Evolutionary conservation across 2,329 filamentous ascomycete genomes (phyloP).

Genomic region (Trichophyton mentagrophytes): DNA sequence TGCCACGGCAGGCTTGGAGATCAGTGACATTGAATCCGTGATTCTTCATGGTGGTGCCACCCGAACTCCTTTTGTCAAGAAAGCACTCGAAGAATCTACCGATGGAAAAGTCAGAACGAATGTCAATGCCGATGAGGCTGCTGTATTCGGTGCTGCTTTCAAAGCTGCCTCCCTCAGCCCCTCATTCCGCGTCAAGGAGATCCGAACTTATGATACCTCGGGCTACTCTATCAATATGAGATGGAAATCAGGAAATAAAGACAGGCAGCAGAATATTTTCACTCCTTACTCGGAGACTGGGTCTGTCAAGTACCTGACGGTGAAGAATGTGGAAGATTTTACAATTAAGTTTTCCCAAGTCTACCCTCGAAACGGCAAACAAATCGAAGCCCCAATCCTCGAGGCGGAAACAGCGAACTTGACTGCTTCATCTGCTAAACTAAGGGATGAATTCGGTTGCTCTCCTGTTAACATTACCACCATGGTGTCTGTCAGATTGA

Average conservation of each 20-base stretch:
- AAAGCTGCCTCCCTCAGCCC: conserved; percentile 84
- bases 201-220: conserved; percentile 64
- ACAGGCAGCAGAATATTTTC: conserved; percentile 71
- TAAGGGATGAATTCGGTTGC: conserved; percentile 70
- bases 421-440: conserved; percentile 63
- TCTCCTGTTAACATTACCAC: conserved; percentile 63
- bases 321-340: conserved; percentile 74
- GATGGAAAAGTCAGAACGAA: conserved; percentile 76
- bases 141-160: conserved; percentile 91
- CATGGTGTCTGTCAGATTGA: conserved; percentile 63
- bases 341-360: conserved; percentile 67
- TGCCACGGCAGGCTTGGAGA: conserved; percentile 55
- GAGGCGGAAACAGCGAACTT: conserved; percentile 69
- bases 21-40: conserved; percentile 70
- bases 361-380: conserved; percentile 35
- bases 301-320: conserved; percentile 67
- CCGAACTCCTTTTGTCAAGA: conserved; percentile 89
- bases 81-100: conserved; percentile 61
- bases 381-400: conserved; percentile 48
- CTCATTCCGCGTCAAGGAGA: conserved; percentile 96
- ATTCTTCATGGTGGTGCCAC: conserved; percentile 87
- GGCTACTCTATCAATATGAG: conserved; percentile 62
- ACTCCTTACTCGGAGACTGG: conserved; percentile 63
- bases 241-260: conserved; percentile 59
- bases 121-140: conserved; percentile 93